These are phyloP conservation scores for Talaromyces sp. DNA, from an alignment of 2,329 filamentous ascomycete genomes.

Conservation along the genomic window DNA sequence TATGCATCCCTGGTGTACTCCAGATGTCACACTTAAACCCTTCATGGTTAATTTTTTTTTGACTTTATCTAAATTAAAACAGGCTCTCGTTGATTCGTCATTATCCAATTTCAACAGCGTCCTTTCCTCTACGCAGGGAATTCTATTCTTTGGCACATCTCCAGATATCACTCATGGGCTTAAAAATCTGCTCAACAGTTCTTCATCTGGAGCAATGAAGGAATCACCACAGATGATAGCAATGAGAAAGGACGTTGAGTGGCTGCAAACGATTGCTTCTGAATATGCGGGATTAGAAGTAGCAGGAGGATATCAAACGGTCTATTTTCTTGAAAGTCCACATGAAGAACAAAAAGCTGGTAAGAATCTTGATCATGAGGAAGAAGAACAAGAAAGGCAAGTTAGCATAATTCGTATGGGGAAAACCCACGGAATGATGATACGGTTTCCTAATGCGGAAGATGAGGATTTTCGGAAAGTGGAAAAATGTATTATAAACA, in stretches of 20 bases:
- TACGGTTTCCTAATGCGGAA: neutral
- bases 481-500: neutral
- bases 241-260: neutral
- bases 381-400: neutral
- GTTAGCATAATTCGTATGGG: neutral
- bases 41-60: neutral
- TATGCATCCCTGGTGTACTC: neutral
- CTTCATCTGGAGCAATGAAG: neutral
- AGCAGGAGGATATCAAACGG: neutral
- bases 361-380: neutral
- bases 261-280: conserved; percentile 3
- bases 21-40: too few relatives aligned
- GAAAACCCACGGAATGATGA: conserved; percentile 10
- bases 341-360: neutral
- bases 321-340: conserved; percentile 7
- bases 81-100: conserved; percentile 1
- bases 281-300: conserved; percentile 2
- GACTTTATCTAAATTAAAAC: neutral
- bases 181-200: neutral
- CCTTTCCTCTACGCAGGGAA: neutral
- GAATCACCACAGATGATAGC: neutral
- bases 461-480: conserved; percentile 4
- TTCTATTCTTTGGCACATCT: conserved; percentile 7
- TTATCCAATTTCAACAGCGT: neutral
- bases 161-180: conserved; percentile 2